Base-by-base conservation (phyloP, 257 asterid genomes). In the Solanum piurae region DNA sequence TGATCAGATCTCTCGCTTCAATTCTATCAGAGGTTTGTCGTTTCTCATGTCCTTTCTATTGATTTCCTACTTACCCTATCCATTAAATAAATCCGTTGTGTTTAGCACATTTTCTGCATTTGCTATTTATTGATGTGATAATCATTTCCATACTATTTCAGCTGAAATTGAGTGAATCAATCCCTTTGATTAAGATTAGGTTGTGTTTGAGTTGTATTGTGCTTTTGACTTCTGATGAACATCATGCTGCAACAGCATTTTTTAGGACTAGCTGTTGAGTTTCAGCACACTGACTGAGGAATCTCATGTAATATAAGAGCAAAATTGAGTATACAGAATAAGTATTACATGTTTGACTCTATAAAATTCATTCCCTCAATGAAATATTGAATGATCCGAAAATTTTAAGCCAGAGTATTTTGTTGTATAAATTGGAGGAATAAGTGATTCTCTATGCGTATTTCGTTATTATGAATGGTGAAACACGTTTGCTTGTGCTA, bases 1-100 rank as follows among this genome's bases (percentile, higher is more conserved):
- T 80, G 98, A 96, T 91, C 98, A 93, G 94, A 96, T 96, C 94
- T 92, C 98, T 44, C 97, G 96, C 89, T 90, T 95, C 85, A 95
- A 94, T 91, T 86, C 98, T 12, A 95, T 96, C 60, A 93, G 95
- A 94, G 98, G 99, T 95, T 91, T 84, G 86, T 52, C 37, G 38
- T 64, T 76, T 68, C 72, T 66, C 27, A 1, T 60, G 29, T 40
- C 29, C 66, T 6, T 73, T 73, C 16, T 23, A 40, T 75, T 76
- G 12, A 40, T 76, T 38, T 76, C 23, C 60, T 37, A 2, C 2
- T 37, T 2, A 21, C 6, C 27, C 2, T 58, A 9, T 38, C 75
- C 37, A 37, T 25, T 52, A 23, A 9, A 2, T 86, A 62, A 62
- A n/a, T 62, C 84, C 75, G 20, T 4, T 20, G 55, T 62, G 52